These are phyloP conservation scores for Rutstroemia sydowiana DNA, from an alignment of 2,329 filamentous ascomycete genomes.

Conservation along the genomic window DNA sequence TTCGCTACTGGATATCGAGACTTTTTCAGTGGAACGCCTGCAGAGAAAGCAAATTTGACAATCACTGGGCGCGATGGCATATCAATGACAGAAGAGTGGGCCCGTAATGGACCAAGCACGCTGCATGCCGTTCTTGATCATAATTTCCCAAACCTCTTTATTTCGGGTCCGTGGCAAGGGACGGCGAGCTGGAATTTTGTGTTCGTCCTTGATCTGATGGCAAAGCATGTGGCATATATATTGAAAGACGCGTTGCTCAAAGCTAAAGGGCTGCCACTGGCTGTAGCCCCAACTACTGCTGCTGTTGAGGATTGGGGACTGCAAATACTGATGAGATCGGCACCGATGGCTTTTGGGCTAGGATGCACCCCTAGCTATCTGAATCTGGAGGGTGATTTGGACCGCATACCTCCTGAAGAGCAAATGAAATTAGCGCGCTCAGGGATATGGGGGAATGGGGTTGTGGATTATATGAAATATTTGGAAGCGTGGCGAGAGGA, in stretches of 20 bases:
- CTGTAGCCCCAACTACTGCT: not conserved
- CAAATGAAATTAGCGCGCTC: not conserved
- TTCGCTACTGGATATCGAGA: conserved; percentile 35
- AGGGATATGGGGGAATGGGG: not conserved
- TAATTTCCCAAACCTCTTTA: not conserved
- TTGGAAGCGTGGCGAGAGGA: not conserved
- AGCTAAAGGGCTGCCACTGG: too few relatives aligned
- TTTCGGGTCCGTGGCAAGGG: not conserved
- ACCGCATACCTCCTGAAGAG: not conserved
- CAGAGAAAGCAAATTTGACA: conserved; percentile 30
- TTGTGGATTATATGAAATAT: not conserved
- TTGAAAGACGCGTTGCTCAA: not conserved
- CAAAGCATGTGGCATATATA: not conserved
- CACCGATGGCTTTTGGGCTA: not conserved
- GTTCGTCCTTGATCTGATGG: not conserved
- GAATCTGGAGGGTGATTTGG: not conserved
- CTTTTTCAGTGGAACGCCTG: conserved; percentile 22
- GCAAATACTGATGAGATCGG: not conserved
- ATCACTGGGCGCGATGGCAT: conserved; percentile 40
- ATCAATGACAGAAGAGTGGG: conserved; percentile 32
- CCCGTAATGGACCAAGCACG: not conserved
- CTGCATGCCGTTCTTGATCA: not conserved
- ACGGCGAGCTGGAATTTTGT: not conserved
- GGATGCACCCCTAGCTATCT: not conserved
- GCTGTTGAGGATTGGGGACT: not conserved